These are phyloP conservation scores for Fusarium acutatum DNA, from an alignment of 2,329 filamentous ascomycete genomes.

Conservation along the genomic window DNA sequence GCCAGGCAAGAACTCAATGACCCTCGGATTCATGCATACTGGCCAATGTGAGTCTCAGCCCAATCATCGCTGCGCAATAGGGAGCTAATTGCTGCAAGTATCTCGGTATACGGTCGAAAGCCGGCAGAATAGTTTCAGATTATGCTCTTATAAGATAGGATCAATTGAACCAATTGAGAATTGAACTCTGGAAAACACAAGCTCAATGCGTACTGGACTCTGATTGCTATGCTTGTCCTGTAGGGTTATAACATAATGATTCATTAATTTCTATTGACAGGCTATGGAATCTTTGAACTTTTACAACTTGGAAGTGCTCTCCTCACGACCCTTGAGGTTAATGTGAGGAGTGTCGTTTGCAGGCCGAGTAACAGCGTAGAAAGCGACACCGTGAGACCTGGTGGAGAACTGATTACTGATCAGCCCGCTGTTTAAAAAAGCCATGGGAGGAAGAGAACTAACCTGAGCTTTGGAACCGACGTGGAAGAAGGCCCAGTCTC, in stretches of 20 bases:
- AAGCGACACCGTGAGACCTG: conserved; percentile 13
- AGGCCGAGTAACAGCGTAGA: conserved; percentile 27
- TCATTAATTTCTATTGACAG: not conserved
- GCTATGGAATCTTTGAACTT: not conserved
- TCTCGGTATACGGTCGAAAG: conserved; percentile 7
- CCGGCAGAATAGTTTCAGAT: not conserved
- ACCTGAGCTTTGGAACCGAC: conserved; percentile 30
- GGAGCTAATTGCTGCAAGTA: not conserved
- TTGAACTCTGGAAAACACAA: not conserved
- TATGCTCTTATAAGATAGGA: not conserved
- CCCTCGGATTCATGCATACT: conserved; percentile 16
- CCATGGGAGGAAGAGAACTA: not conserved
- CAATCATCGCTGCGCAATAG: accelerated
- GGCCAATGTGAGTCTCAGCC: conserved; percentile 12
- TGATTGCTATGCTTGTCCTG: accelerated
- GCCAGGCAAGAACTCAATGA: conserved; percentile 17
- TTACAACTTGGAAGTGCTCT: not conserved
- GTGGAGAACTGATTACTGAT: conserved; percentile 13
- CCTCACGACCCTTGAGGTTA: not conserved
- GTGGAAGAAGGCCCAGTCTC: conserved; percentile 32
- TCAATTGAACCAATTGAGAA: not conserved
- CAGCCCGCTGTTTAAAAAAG: not conserved
- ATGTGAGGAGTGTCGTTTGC: not conserved
- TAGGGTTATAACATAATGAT: too few species aligned
- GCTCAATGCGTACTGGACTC: accelerated